phyloP scores from a whole-genome alignment of 2,329 filamentous ascomycete species.

The Aspergillus piperis region DNA sequence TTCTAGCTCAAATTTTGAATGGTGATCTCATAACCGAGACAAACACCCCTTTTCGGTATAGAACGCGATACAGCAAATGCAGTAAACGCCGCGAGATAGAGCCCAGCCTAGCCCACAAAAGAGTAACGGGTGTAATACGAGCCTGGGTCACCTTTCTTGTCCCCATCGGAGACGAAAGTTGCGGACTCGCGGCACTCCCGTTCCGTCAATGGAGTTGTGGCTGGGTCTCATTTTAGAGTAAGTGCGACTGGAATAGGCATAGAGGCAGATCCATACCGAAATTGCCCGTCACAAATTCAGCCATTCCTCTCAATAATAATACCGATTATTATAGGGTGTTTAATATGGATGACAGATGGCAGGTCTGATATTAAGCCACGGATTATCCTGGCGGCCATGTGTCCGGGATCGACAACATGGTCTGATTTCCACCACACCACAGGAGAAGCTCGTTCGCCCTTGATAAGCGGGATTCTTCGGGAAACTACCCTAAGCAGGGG shows the following conservation, averaged over 20 bases:
- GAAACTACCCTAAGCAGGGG: background rate
- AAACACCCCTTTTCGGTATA: background rate
- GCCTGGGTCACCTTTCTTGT: background rate
- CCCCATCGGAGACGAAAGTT: background rate
- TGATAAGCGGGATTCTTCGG: background rate
- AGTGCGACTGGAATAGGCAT: background rate
- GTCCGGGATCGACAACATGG: background rate
- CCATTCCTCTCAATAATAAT: background rate
- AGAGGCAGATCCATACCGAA: background rate
- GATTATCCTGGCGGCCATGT: background rate
- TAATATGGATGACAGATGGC: background rate
- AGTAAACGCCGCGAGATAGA: background rate
- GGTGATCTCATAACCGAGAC: background rate
- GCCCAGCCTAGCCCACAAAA: background rate
- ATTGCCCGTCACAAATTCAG: background rate
- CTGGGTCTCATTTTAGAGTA: background rate
- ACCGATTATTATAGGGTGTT: background rate
- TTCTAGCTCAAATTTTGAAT: background rate
- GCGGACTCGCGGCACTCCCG: background rate
- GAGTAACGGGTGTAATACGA: background rate
- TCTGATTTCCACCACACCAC: background rate
- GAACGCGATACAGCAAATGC: background rate
- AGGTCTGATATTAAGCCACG: background rate
- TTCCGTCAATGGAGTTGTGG: background rate
- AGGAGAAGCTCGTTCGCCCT: background rate